Conservation (phyloP, 2,329 filamentous ascomycete species). For the Microsporum ferrugineum region DNA sequence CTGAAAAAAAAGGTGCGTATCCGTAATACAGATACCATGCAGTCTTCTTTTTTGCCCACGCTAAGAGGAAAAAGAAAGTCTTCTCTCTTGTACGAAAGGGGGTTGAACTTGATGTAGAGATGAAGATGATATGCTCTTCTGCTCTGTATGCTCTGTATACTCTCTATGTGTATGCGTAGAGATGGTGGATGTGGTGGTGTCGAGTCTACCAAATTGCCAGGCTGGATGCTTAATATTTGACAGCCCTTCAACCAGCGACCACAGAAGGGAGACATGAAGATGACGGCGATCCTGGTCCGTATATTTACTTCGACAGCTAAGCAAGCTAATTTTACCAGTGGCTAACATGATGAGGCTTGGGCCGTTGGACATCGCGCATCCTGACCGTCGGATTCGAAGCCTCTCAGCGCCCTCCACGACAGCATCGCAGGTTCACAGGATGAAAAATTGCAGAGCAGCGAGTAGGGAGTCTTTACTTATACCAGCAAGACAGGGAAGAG, state of each 20-base stretch:
- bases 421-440: neutral
- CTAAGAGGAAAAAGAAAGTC: neutral
- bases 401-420: slow-evolving; percentile 1
- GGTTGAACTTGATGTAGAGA: neutral
- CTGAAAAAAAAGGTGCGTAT: neutral
- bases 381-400: neutral
- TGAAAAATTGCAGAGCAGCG: neutral
- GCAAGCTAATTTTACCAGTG: neutral
- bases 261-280: neutral
- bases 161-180: too few species aligned
- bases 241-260: neutral
- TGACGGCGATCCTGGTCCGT: neutral
- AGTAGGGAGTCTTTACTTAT: neutral
- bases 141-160: neutral
- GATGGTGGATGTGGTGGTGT: neutral
- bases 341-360: neutral
- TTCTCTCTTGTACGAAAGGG: neutral
- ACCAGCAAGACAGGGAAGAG: too few species aligned
- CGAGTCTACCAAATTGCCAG: neutral
- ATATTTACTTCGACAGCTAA: neutral
- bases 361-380: neutral
- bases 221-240: neutral
- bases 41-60: neutral
- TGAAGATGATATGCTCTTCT: neutral
- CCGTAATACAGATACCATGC: slow-evolving; percentile 4